Base-by-base conservation (phyloP, 83 land plant species). In the Thuja plicata region DNA sequence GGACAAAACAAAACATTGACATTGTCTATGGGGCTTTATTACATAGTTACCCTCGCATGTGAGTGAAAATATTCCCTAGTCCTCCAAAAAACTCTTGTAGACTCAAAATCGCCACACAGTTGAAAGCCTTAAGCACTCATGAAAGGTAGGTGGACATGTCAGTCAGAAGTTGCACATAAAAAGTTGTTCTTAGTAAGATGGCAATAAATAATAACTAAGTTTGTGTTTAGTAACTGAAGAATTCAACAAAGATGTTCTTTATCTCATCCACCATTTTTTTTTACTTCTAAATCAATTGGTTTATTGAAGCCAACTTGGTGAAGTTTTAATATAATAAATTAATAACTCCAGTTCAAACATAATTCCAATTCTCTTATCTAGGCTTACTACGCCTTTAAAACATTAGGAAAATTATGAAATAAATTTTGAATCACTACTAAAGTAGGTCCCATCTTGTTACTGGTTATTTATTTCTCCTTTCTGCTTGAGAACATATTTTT, bases 111-210 rank as follows among this genome's bases (percentile, higher is more conserved):
- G 48, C 84, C 84, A 1, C 50, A 19, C 48, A 40, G 21, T 43
- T 81, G 30, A 43, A 81, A 43, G 3, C 84, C 84, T 81, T 81
- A 81, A 37, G 84, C 43, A 43, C 84, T 81, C 84, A 48, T 81
- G 84, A 48, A 81, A 30, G 50, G 30, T 15, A 21, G 84, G 50
- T 19, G 50, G 46, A 81, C 41, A 81, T 81, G 43, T 13, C 84
- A 81, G 50, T 81, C 24, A 81, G 84, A 81, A 43, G 27, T 78
- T 37, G 40, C 21, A 16, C 81, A 78, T 35, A 78, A 78, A 38
- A 3, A 78, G 17, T 13, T 2, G 13, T 71, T 32, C 37, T 13
- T 1, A 78, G 38, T 35, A 38, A 35, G 81, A 35, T 38, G 40
- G 5, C 41, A 34, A 38, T 37, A 78, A 34, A 37, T 78, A 16